These are phyloP conservation scores for Magnusiomyces suaveolens DNA, from an alignment of 1,139 yeast species.

Conservation along the genomic window DNA sequence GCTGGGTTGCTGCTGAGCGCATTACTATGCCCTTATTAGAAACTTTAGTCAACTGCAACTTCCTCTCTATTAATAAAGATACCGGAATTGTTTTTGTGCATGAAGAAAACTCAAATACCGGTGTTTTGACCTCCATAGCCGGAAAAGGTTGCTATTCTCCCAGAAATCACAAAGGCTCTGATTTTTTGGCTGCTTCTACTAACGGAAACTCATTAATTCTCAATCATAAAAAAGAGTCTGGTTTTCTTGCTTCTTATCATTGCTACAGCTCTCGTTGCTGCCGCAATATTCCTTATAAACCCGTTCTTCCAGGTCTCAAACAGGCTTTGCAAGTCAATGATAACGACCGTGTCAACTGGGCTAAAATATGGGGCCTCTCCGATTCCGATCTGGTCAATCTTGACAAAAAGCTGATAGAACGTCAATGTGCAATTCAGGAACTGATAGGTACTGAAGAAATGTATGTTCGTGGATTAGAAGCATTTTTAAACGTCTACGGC, in stretches of 20 bases:
- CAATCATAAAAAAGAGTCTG: not conserved
- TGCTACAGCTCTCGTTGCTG: slow-evolving; percentile 29
- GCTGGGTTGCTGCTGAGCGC: slow-evolving; percentile 48
- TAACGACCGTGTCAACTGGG: slow-evolving; percentile 46
- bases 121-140: slow-evolving; percentile 39
- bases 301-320: slow-evolving; percentile 22
- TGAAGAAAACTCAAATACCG: slow-evolving; percentile 31
- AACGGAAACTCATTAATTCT: not conserved
- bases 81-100: slow-evolving; percentile 24
- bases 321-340: slow-evolving; percentile 16
- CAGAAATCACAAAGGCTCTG: slow-evolving; percentile 22
- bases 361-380: slow-evolving; percentile 49
- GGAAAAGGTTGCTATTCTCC: slow-evolving; percentile 34
- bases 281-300: slow-evolving; percentile 24
- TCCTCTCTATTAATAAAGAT: slow-evolving; percentile 35
- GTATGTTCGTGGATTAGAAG: slow-evolving; percentile 59
- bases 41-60: slow-evolving; percentile 40
- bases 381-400: slow-evolving; percentile 47
- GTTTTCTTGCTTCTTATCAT: slow-evolving; percentile 4
- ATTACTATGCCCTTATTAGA: slow-evolving; percentile 45
- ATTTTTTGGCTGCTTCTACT: slow-evolving; percentile 9
- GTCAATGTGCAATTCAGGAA: slow-evolving; percentile 73
- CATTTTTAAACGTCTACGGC: slow-evolving; percentile 53
- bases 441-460: slow-evolving; percentile 64
- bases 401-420: slow-evolving; percentile 47